These are phyloP conservation scores for Lentinula lateritia DNA, from an alignment of 768 basidiomycete species.

Conservation along the genomic window DNA sequence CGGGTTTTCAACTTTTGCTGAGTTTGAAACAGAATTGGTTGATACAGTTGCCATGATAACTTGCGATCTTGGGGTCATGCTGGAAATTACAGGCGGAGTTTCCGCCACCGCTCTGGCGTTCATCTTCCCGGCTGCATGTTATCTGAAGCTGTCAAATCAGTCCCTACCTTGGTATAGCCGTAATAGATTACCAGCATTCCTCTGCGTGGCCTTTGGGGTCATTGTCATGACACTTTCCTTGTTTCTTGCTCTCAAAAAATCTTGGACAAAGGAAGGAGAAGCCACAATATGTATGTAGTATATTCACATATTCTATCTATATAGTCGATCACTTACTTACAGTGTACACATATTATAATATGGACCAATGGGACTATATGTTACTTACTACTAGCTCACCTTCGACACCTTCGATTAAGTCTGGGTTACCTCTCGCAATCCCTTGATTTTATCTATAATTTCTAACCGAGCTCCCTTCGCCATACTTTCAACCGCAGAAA, in stretches of 20 bases:
- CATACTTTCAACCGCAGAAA: constrained; percentile 65
- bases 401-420: not conserved
- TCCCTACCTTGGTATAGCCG: constrained; percentile 60
- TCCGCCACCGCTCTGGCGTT: constrained; percentile 89
- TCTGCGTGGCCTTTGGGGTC: constrained; percentile 69
- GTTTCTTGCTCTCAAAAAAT: constrained; percentile 69
- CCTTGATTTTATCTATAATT: constrained; percentile 46
- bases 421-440: constrained; percentile 36
- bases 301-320: not conserved
- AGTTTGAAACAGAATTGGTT: not conserved
- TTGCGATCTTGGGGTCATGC: constrained; percentile 96
- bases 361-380: not conserved
- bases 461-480: constrained; percentile 65
- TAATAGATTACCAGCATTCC: constrained; percentile 67
- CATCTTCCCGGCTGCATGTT: constrained; percentile 88
- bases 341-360: not conserved
- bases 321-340: not conserved
- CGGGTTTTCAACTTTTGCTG: not conserved
- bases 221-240: constrained; percentile 76
- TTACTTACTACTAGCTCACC: not conserved
- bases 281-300: constrained; percentile 65
- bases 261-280: constrained; percentile 68
- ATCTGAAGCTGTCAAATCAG: constrained; percentile 64
- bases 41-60: constrained; percentile 79
- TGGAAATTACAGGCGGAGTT: constrained; percentile 97